phyloP scores from a whole-genome alignment of 495 filamentous ascomycete genomes.

The Rusavskia elegans region DNA sequence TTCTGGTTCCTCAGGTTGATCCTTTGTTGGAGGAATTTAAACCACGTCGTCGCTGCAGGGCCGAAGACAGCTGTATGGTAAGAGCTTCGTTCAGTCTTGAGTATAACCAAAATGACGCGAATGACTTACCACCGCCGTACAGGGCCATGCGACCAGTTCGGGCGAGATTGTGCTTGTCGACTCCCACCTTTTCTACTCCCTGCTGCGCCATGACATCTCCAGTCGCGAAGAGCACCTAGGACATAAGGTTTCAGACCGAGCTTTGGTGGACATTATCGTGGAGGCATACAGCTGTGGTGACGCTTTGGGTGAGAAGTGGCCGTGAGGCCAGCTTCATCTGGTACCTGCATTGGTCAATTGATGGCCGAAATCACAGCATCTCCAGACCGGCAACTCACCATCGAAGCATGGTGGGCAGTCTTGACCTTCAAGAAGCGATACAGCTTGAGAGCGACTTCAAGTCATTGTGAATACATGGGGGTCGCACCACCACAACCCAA shows the following conservation, averaged over 20 bases:
- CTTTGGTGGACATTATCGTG: background rate
- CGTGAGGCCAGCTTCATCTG: constrained; percentile 63
- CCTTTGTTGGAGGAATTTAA: constrained; percentile 54
- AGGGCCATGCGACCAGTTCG: constrained; percentile 81
- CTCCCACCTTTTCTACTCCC: constrained; percentile 65
- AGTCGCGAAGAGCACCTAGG: constrained; percentile 68
- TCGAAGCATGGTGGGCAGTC: background rate
- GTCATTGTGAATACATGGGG: background rate
- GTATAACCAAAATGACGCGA: too few species aligned
- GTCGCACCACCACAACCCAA: background rate
- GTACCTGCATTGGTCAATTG: constrained; percentile 47
- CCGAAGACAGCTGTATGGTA: constrained; percentile 60
- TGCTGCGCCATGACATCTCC: constrained; percentile 92
- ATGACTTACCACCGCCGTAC: constrained; percentile 64
- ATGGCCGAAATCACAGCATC: background rate
- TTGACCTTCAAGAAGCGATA: background rate
- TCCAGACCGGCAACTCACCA: background rate
- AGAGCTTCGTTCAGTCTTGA: background rate
- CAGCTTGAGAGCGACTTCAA: background rate
- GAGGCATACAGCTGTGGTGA: constrained; percentile 56
- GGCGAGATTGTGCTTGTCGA: constrained; percentile 62
- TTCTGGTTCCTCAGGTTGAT: constrained; percentile 48
- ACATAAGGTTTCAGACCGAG: background rate
- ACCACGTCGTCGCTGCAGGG: constrained; percentile 83
- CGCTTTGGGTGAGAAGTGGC: constrained; percentile 74